Evolutionary conservation across 2,329 filamentous ascomycete genomes (phyloP).

Genomic region (Epicoccum nigrum): DNA sequence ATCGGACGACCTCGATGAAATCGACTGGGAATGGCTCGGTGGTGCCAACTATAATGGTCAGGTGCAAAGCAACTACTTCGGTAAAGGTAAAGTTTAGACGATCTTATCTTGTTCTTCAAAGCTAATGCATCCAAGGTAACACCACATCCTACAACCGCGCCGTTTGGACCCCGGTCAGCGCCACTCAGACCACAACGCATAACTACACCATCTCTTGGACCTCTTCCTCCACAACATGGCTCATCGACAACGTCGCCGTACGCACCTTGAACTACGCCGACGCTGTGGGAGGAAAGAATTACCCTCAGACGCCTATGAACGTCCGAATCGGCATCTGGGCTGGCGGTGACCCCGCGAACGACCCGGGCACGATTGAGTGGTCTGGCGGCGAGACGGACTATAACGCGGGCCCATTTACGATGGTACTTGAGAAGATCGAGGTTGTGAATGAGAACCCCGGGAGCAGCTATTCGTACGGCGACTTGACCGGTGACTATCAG

Average conservation of each 20-base stretch:
- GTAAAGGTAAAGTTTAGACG: conserved; percentile 49
- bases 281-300: conserved; percentile 61
- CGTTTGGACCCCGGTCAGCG: conserved; percentile 60
- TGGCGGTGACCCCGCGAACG: conserved; percentile 51
- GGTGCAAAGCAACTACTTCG: conserved; percentile 71
- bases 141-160: conserved; percentile 71
- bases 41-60: conserved; percentile 58
- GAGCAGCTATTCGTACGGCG: conserved; percentile 54
- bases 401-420: conserved; percentile 53
- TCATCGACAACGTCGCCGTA: conserved; percentile 69
- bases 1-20: conserved; percentile 81
- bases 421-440: conserved; percentile 56
- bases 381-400: conserved; percentile 63
- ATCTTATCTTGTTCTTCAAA: no score
- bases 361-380: conserved; percentile 67
- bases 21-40: conserved; percentile 82
- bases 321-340: conserved; percentile 52
- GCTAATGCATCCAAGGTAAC: conserved; percentile 16
- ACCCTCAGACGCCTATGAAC: conserved; percentile 77
- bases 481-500: conserved; percentile 52
- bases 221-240: conserved; percentile 66
- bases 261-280: conserved; percentile 61
- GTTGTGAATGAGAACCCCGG: conserved; percentile 58
- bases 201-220: conserved; percentile 76
- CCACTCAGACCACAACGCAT: conserved; percentile 62